A percentile compares a stretch with the other conserved stretches of the same genome.
Conservation (phyloP, 2,329 filamentous ascomycete species). For the Pestalotiopsis sp. region DNA sequence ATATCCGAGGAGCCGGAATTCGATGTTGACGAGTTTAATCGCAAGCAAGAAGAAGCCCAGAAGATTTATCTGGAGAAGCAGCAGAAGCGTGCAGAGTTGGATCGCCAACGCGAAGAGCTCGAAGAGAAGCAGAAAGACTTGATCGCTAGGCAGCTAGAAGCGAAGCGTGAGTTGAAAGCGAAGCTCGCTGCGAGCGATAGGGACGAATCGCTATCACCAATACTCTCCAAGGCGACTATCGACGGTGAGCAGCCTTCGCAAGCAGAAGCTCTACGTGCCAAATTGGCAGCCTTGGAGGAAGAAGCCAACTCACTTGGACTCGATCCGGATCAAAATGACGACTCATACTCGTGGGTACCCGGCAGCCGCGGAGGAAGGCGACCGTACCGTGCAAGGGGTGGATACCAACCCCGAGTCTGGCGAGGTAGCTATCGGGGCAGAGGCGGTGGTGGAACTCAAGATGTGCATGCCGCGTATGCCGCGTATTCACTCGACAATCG, state of each 20-base stretch:
- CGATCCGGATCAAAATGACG: conserved; percentile 58
- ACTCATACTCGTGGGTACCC: conserved; percentile 37
- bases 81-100: conserved; percentile 64
- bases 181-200: conserved; percentile 59
- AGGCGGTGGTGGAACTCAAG: conserved; percentile 34
- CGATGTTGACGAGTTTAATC: conserved; percentile 70
- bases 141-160: conserved; percentile 64
- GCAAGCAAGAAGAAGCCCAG: conserved; percentile 73
- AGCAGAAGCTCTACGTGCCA: conserved; percentile 69
- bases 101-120: conserved; percentile 64
- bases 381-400: conserved; percentile 44
- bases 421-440: not conserved
- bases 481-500: conserved; percentile 76
- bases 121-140: conserved; percentile 66
- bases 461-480: conserved; percentile 54
- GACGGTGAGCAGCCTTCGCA: conserved; percentile 39
- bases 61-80: conserved; percentile 67
- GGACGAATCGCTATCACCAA: conserved; percentile 23
- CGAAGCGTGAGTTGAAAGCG: conserved; percentile 63
- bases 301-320: conserved; percentile 73
- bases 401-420: not conserved
- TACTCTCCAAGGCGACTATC: conserved; percentile 23
- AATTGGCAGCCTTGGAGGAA: conserved; percentile 72
- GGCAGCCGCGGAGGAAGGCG: conserved; percentile 40
- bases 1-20: conserved; percentile 56